A percentile compares a stretch with the other conserved stretches of the same genome.
These are phyloP conservation scores for Hansenula sp. DNA, from an alignment of 1,139 yeast species.

Conservation along the genomic window DNA sequence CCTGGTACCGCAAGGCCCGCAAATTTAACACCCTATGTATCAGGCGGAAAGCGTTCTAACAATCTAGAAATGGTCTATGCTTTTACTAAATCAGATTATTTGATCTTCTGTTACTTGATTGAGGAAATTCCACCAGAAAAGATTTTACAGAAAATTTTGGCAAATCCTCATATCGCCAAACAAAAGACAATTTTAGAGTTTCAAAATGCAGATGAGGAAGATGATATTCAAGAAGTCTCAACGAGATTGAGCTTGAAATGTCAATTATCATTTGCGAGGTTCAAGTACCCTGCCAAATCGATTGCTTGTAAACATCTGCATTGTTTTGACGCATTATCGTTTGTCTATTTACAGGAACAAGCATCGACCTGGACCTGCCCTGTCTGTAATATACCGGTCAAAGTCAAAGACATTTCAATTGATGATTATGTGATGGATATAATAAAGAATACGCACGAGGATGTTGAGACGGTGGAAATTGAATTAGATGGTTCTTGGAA, in stretches of 20 bases:
- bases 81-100: constrained; percentile 41
- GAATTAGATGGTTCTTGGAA: constrained; percentile 60
- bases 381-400: constrained; percentile 44
- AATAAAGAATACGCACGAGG: constrained; percentile 38
- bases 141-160: constrained; percentile 29
- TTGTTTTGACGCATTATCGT: constrained; percentile 67
- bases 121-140: constrained; percentile 40
- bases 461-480: constrained; percentile 51
- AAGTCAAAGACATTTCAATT: constrained; percentile 49
- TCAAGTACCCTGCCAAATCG: constrained; percentile 59
- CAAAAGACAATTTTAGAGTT: constrained; percentile 43
- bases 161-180: constrained; percentile 44
- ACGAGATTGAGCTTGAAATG: constrained; percentile 57
- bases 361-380: constrained; percentile 71
- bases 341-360: constrained; percentile 55
- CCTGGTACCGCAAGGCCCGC: constrained; percentile 68
- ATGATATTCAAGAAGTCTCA: constrained; percentile 53
- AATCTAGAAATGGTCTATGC: constrained; percentile 49
- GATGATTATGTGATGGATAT: constrained; percentile 60
- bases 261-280: constrained; percentile 60
- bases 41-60: constrained; percentile 31
- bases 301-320: constrained; percentile 61
- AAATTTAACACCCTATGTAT: constrained; percentile 47
- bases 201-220: constrained; percentile 44
- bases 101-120: constrained; percentile 51